Percentiles rank a stretch among this genome's conserved stretches.
phyloP scores from a whole-genome alignment of 345 rosid species.

The Eucalyptus coolabah region DNA sequence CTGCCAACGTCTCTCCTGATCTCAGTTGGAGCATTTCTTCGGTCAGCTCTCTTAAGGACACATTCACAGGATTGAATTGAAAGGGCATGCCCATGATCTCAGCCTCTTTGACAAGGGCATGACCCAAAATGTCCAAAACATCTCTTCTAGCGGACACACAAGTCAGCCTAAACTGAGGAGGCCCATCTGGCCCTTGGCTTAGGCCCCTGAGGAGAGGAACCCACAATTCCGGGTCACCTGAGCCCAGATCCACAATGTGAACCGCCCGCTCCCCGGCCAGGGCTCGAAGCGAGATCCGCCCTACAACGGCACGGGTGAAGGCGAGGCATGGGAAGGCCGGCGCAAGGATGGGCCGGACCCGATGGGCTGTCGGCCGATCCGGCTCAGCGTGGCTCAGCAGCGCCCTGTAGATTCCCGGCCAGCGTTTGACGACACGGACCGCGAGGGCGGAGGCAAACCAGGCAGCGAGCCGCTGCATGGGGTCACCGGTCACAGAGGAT shows the following conservation, averaged over 20 bases:
- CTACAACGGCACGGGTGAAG: slow-evolving; percentile 9
- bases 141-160: slow-evolving; percentile 1
- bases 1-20: slow-evolving; percentile 31
- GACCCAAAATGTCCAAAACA: slow-evolving; percentile 16
- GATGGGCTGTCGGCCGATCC: not conserved
- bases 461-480: slow-evolving; percentile 38
- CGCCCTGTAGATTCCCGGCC: slow-evolving; percentile 39
- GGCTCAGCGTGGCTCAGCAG: slow-evolving; percentile 4
- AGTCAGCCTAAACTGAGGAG: slow-evolving; percentile 28
- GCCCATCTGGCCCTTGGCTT: slow-evolving; percentile 1
- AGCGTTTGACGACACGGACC: slow-evolving; percentile 27
- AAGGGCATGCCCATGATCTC: slow-evolving; percentile 18
- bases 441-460: slow-evolving; percentile 32
- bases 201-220: slow-evolving; percentile 17
- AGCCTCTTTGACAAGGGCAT: slow-evolving; percentile 30
- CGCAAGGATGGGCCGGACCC: not conserved
- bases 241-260: slow-evolving; percentile 40
- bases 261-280: slow-evolving; percentile 8
- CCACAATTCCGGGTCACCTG: slow-evolving; percentile 22
- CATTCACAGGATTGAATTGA: slow-evolving; percentile 24
- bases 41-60: slow-evolving; percentile 12
- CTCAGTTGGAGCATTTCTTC: slow-evolving; percentile 11
- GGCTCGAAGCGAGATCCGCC: slow-evolving; percentile 3
- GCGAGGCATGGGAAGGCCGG: slow-evolving; percentile 18
- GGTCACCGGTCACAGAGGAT: slow-evolving; percentile 28